Base-by-base conservation (phyloP, 306 rosid genomes). In the Prunus mongolica region DNA sequence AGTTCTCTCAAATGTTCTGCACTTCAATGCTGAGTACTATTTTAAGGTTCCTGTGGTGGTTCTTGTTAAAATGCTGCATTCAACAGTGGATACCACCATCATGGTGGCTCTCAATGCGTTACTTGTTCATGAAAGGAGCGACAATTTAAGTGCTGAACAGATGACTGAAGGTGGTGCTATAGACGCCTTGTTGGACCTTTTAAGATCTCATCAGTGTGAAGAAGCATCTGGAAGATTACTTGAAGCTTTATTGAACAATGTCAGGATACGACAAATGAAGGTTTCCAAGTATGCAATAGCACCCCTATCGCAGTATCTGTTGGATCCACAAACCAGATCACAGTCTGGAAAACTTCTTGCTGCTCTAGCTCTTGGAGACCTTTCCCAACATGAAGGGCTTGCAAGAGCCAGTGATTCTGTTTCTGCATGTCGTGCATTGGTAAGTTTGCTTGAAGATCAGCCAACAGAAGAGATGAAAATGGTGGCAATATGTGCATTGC, bases 201-300 rank as follows among this genome's bases (percentile, higher is more conserved):
- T 95, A 87, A 89, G 96, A 87, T 95, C 97, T 79, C 98, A 95
- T 84, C 93, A 84, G 49, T 95, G 97, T 82, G 97, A 95, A 86
- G 97, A 92, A 89, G 89, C 88, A 69, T 86, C 96, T 72, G 98
- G 90, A 76, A 83, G 89, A 32, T 89, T 95, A 81, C 96, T 95
- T 20, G 98, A 95, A 88, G 87, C 91, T 66, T 83, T 95, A 79
- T 92, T 92, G 77, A 95, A 95, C 86, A 90, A 95, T 86, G 95
- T 80, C 75, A 88, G 88, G 82, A 84, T 95, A 64, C 96, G 97
- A 73, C 93, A 91, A 88, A 90, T 82, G 97, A 95, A 92, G 93
- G 88, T 85, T 77, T 85, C 98, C 46, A 90, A 87, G 86, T 90
- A 90, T 78, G 97, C 98, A 70, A 88, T 95, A 86, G 97, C 93